Evolutionary conservation across 2,329 filamentous ascomycete genomes (phyloP), one percentile per base, ranked within the genome.

Genomic region (Coniochaeta hoffmannii): DNA sequence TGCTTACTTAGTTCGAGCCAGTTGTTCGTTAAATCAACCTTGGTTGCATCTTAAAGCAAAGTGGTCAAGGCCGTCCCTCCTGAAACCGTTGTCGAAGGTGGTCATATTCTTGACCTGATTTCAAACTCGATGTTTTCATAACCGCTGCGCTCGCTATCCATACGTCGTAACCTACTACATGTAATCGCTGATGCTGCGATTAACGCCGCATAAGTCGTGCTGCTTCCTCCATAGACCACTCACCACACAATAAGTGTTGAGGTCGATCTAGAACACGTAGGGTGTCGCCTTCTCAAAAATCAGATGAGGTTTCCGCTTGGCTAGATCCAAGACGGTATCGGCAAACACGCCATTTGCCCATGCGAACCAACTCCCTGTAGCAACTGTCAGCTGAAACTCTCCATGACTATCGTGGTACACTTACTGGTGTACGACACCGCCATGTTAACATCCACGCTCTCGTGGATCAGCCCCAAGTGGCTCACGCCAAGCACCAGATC

Each of bases 301-400:
- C 63, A 97, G 69, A 70, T 96, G 83, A 3, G 94, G 94, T 71
- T 96, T 96, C 68, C 93, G 77, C 71, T 87, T 86, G 1, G 92
- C 94, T 53, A 99, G 68, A 73, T 97, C 90, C 53, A 99, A 74
- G 49, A 99, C 90, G 0, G 92, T 96, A 69, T 90, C 87, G 14
- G 93, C 91, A 72, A 96, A 97, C 11, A 99, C 90, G 1, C 90
- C 94, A 63, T 99, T 99, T 11, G 94, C 94, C 94, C 77, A 97
- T 2, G 93, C 90, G 69, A 97, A 97, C 93, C 93, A 97, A 66
- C 88, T 90, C 60, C 83, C 79, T 82, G 57, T 41, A 52, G 12
- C 6, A n/a, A 2, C 44, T 55, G 15, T 62, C 50, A 64, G 63
- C 54, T 32, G 54, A 51, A 14, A 50, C 14, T 6, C 15, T 8